Base-by-base conservation (phyloP, 768 basidiomycete genomes). In the Amanita thiersii region DNA sequence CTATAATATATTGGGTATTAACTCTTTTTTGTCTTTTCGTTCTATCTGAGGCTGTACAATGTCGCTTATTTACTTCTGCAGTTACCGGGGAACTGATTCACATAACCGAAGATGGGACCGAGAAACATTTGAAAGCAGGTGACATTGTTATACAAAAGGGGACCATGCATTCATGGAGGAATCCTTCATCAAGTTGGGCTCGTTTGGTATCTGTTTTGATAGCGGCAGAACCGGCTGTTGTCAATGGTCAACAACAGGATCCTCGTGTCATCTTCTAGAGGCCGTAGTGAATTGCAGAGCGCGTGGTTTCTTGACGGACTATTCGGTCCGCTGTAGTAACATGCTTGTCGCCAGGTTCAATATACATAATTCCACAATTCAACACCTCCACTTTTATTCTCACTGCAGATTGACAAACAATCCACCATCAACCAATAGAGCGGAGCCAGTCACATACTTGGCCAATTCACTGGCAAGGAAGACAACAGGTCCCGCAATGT, bases 381-480 rank as follows among this genome's bases (percentile, higher is more conserved):
- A 7, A 6, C 19, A 20, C n/a, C 9, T 35, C 29, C 14, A 9
- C 29, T 9, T 9, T 30, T 9, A 30, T 6, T 35, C 26, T 65
- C 51, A 81, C 52, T 86, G 83, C 38, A 87, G 64, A 50, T 83
- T 84, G 33, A 85, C 83, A 47, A 83, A 83, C 35, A 81, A 59
- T 0, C 84, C 85, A 1, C 84, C 85, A 54, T 86, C 84, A 0
- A 82, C 81, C 4, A 85, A 59, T 3, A 82, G 57, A 15, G 73
- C 73, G 23, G 79, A 68, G 12, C 80, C 81, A 1, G 81, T 81
- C 28, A 82, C 72, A 59, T 85, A 86, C 50, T 70, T 74, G 3
- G 81, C 77, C 43, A 86, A 62, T 48, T 84, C 79, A 53, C 77
- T 80, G 1, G 79, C 79, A 28, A 88, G 64, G 58, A 86, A 88